These are phyloP conservation scores for Amanita fuliginea DNA, from an alignment of 768 basidiomycete genomes.

Conservation along the genomic window DNA sequence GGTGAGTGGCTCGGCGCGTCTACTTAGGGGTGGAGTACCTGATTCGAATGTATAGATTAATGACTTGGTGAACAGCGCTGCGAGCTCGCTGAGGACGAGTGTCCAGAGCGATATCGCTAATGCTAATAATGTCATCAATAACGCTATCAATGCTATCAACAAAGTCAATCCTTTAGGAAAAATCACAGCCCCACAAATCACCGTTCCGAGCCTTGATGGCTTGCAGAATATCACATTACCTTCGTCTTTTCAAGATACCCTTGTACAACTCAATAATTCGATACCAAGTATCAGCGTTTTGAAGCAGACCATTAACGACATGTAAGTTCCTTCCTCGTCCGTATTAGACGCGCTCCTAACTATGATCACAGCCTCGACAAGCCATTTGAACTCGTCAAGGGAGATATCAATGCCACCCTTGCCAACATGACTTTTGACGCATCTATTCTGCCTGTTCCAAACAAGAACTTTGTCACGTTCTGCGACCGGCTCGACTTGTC, in stretches of 20 bases:
- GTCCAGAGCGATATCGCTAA: conserved; percentile 62
- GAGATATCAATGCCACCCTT: conserved; percentile 85
- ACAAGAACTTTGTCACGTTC: conserved; percentile 55
- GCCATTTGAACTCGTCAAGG: conserved; percentile 82
- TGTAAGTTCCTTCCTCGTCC: conserved; percentile 37
- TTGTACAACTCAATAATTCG: conserved; percentile 70
- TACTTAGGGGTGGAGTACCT: not conserved
- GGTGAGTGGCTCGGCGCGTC: conserved; percentile 30
- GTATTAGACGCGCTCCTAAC: conserved; percentile 2
- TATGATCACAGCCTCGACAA: conserved; percentile 48
- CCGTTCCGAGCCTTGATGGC: conserved; percentile 60
- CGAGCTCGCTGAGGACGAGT: conserved; percentile 48
- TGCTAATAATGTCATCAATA: conserved; percentile 60
- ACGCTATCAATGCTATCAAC: conserved; percentile 59
- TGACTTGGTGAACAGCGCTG: conserved; percentile 46
- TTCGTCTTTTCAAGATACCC: conserved; percentile 56
- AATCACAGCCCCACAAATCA: conserved; percentile 60
- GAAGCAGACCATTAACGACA: conserved; percentile 48
- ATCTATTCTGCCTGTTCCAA: conserved; percentile 67
- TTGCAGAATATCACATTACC: conserved; percentile 78
- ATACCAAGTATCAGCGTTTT: conserved; percentile 72
- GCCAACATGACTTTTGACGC: conserved; percentile 60
- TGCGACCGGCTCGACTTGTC: conserved; percentile 74
- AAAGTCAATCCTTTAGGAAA: conserved; percentile 63
- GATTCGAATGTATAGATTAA: conserved; percentile 43